Evolutionary conservation across 768 basidiomycete species (phyloP), one percentile per base, ranked within the genome.

Genomic region (Lentinula edodes): DNA sequence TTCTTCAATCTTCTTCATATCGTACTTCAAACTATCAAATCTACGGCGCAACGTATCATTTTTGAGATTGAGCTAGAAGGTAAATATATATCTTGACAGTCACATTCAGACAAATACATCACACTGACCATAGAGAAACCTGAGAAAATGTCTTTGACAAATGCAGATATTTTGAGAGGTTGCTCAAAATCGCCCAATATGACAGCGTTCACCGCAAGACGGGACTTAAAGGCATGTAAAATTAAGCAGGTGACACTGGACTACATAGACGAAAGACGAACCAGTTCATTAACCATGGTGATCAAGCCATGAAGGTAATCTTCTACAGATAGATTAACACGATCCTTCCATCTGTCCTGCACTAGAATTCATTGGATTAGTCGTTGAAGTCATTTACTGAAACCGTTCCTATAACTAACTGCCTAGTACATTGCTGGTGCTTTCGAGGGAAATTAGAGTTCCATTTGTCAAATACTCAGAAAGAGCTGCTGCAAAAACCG

Each of bases 1-100:
- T 86, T 93, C 91, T 75, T 93, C 91, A 16, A 93, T 89, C 67
- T 91, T 92, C 72, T 92, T 92, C 63, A 93, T 82, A 69, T 92
- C 91, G 64, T 93, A 93, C 68, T 93, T 93, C 38, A 93, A 75
- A 64, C 88, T 84, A 68, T 93, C 91, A 68, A 89, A 93, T 58
- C 90, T 76, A 62, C 89, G 82, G 4, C 91, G 85, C 16, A 93
- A 74, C 0, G 77, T 68, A 67, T 93, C 91, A 61, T 93, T 93
- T 69, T 93, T 93, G 18, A 93, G 76, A 67, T 92, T 93, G 13
- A 93, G 78, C 91, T 91, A 64, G 41, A 16, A 16, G 51, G 36
- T n/a, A 45, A 52, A 12, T 18, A 35, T 58, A 35, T 63, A 63
- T 51, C 62, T 12, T 0, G 16, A 18, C 15, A 15, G 10, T 5